These are phyloP conservation scores for Suhomyces vadensis DNA, from an alignment of 805 yeast genomes.

Conservation along the genomic window DNA sequence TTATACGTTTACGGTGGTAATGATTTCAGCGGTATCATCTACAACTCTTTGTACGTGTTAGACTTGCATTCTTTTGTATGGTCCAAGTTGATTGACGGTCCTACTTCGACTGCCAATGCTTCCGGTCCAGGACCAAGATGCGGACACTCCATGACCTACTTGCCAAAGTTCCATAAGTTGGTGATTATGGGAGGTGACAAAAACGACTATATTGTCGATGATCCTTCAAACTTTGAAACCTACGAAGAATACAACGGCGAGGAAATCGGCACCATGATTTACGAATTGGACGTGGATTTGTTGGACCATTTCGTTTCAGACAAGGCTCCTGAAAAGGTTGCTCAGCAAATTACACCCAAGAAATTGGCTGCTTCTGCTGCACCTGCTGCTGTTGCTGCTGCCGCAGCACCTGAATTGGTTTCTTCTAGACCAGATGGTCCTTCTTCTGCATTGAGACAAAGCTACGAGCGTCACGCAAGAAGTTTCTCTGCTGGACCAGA, in stretches of 20 bases:
- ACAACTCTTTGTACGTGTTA: conserved; percentile 68
- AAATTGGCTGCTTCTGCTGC: conserved; percentile 22
- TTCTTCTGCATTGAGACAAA: conserved; percentile 12
- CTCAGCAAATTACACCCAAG: conserved; percentile 8
- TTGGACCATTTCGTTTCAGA: conserved; percentile 27
- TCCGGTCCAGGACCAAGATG: conserved; percentile 79
- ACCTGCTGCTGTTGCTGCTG: conserved; percentile 23
- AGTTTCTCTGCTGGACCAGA: conserved; percentile 38
- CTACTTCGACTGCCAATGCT: conserved; percentile 36
- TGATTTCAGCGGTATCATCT: conserved; percentile 66
- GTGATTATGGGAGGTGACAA: conserved; percentile 92
- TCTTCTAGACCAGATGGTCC: conserved; percentile 18
- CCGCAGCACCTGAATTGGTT: too few relatives aligned
- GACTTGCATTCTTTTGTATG: conserved; percentile 72
- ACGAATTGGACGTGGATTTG: conserved; percentile 57
- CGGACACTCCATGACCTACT: conserved; percentile 84
- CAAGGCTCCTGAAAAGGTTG: neutral
- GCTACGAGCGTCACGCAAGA: conserved; percentile 31
- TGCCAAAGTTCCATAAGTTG: conserved; percentile 64
- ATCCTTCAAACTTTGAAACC: conserved; percentile 50
- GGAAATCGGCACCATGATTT: conserved; percentile 56
- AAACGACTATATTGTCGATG: conserved; percentile 60
- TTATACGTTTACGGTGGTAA: conserved; percentile 92
- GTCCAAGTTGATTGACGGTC: conserved; percentile 55
- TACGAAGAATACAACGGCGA: conserved; percentile 52